These are phyloP conservation scores for Chaetoceros tenuissimus DNA, from an alignment of 108 stramenopile genomes.

Conservation along the genomic window DNA sequence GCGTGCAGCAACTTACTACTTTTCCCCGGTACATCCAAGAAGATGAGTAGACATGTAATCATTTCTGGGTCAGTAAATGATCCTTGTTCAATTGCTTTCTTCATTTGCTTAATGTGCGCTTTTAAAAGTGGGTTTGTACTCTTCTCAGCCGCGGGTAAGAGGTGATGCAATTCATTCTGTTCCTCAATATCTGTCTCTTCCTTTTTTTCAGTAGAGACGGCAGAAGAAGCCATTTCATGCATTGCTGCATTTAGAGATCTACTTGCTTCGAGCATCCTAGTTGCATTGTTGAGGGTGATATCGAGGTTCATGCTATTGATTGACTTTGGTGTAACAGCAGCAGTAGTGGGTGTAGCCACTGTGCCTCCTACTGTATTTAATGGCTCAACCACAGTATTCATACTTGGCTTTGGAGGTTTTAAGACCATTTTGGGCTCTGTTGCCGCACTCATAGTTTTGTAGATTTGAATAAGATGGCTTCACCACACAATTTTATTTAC, in stretches of 20 bases:
- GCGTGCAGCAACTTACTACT: conserved; percentile 44
- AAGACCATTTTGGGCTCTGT: no score
- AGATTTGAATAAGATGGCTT: no score
- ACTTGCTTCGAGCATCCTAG: conserved; percentile 49
- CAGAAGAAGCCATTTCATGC: neutral
- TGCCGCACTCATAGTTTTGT: no score
- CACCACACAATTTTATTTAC: no score
- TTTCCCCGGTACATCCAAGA: conserved; percentile 46
- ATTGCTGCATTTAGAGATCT: conserved; percentile 29
- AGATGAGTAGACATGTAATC: conserved; percentile 45
- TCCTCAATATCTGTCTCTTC: neutral
- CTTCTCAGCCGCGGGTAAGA: neutral
- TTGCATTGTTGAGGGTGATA: conserved; percentile 47
- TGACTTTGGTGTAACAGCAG: neutral
- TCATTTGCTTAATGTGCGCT: neutral
- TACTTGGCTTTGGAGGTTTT: no score
- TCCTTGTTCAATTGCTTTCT: neutral
- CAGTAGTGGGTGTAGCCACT: no score
- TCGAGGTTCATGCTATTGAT: conserved; percentile 41
- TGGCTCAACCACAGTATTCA: no score
- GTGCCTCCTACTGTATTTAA: no score
- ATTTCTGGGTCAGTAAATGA: conserved; percentile 24
- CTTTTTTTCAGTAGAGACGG: neutral
- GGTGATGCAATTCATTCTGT: neutral
- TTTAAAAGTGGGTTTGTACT: neutral